phyloP scores from a whole-genome alignment of 805 yeast genomes.

The Jamesozyma spencerorum region DNA sequence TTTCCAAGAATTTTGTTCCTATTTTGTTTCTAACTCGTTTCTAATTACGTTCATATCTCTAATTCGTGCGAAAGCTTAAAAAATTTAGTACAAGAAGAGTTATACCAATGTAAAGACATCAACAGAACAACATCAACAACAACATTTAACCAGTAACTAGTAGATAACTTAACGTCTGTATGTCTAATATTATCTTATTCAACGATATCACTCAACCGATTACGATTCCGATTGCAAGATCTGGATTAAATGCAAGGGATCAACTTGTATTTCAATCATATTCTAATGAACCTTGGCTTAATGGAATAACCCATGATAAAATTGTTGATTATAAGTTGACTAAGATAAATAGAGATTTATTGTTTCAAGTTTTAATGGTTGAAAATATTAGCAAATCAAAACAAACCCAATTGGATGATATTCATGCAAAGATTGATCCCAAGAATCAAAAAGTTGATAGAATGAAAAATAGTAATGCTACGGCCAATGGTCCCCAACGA shows the following conservation, averaged over 20 bases:
- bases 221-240: slow-evolving; percentile 4
- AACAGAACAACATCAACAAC: too few relatives aligned
- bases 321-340: slow-evolving; percentile 13
- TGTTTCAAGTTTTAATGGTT: slow-evolving; percentile 50
- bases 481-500: slow-evolving; percentile 10
- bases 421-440: slow-evolving; percentile 44
- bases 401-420: slow-evolving; percentile 45
- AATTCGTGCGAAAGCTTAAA: too few relatives aligned
- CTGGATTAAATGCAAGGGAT: slow-evolving; percentile 10
- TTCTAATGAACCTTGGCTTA: slow-evolving; percentile 16
- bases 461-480: slow-evolving; percentile 18
- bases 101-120: too few relatives aligned
- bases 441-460: slow-evolving; percentile 54
- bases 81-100: too few relatives aligned
- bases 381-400: slow-evolving; percentile 45
- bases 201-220: slow-evolving; percentile 18
- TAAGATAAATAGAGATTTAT: slow-evolving; percentile 19
- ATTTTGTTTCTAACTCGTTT: too few relatives aligned
- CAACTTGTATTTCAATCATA: slow-evolving; percentile 11
- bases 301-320: slow-evolving; percentile 1
- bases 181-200: too few relatives aligned
- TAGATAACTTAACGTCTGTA: too few relatives aligned
- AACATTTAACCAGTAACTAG: too few relatives aligned
- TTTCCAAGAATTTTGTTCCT: too few relatives aligned
- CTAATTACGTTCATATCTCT: too few relatives aligned